Evolutionary conservation across 2,329 filamentous ascomycete genomes (phyloP).

Genomic region (Aspergillus nomiae): DNA sequence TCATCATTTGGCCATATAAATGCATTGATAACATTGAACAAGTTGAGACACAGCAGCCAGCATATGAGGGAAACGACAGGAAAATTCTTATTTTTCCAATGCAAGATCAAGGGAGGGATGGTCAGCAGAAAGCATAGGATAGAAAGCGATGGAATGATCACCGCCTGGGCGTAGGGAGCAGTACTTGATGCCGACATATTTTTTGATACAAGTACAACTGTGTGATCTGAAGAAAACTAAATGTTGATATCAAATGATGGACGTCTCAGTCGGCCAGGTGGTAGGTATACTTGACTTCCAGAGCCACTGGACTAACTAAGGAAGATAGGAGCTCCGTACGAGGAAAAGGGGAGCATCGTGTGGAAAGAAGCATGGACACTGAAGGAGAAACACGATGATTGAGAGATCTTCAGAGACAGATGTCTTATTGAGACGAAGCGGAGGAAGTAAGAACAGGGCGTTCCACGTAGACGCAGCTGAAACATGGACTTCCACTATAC

Average conservation of each 20-base stretch:
- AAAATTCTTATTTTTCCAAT: conserved; percentile 62
- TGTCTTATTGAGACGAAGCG: conserved; percentile 14
- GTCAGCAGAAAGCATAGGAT: conserved; percentile 55
- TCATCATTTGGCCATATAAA: conserved; percentile 66
- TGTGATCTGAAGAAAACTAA: not conserved
- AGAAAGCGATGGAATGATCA: conserved; percentile 52
- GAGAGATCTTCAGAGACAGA: conserved; percentile 7
- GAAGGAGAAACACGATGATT: conserved; percentile 1
- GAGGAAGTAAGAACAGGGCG: conserved; percentile 6
- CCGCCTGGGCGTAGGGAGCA: conserved; percentile 31
- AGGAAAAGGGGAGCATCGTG: conserved; percentile 16
- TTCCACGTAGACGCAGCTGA: conserved; percentile 10
- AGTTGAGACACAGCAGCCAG: conserved; percentile 59
- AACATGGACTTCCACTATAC: conserved; percentile 12
- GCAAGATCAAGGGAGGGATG: conserved; percentile 61
- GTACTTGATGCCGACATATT: conserved; percentile 8
- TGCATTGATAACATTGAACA: conserved; percentile 63
- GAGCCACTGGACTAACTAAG: not conserved
- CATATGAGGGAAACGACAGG: conserved; percentile 59
- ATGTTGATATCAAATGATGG: not conserved
- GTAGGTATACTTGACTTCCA: not conserved
- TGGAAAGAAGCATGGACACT: not conserved
- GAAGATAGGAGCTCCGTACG: conserved; percentile 7
- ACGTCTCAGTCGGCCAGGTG: not conserved
- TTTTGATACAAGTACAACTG: not conserved